Base-by-base conservation (phyloP, 192 early-diverging fungal species). In the Jimgerdemannia flammicorona region DNA sequence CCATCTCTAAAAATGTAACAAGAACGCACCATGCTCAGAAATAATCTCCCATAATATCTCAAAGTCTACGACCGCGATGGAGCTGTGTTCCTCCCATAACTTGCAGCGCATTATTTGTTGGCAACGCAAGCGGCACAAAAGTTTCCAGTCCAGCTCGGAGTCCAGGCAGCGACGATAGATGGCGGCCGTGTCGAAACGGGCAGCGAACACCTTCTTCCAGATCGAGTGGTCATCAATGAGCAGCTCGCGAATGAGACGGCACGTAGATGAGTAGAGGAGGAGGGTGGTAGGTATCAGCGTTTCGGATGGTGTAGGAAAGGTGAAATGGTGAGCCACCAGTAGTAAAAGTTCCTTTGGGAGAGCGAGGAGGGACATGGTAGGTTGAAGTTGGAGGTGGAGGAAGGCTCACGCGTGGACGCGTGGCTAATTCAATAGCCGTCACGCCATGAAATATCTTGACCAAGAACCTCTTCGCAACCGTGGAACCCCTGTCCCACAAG, bases 41-140 rank as follows among this genome's bases (percentile, higher is more conserved):
- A 82, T 78, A 76, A 82, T 82, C 68, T 82, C 80, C 80, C 80
- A 82, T 14, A 78, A 44, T 29, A 72, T 70, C 70, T 78, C 68
- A 76, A 76, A 82, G n/a, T 73, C 70, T 14, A 82, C 72, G n/a
- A 39, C 49, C 19, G 72, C 64, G 17, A 81, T 64, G 64, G 42
- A 29, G 10, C 49, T 41, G 14, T 44, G 40, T 63, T 74, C 3
- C 39, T 73, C 68, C 77, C 73, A 81, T 4, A 70, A 20, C 29
- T 44, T 39, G 64, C 76, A 78, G 43, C 41, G 41, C 3, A 75
- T 20, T 43, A 82, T 49, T 39, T 76, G 74, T 63, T 63, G 74
- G 42, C 70, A 78, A 43, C 80, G 77, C n/a, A 66, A 66, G 59
- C 78, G 66, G 41, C 78, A 59, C 9, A 71, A 71, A 8, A 67